Base-by-base conservation (phyloP, 2,329 filamentous ascomycete species). In the Cyphellophora attinorum region DNA sequence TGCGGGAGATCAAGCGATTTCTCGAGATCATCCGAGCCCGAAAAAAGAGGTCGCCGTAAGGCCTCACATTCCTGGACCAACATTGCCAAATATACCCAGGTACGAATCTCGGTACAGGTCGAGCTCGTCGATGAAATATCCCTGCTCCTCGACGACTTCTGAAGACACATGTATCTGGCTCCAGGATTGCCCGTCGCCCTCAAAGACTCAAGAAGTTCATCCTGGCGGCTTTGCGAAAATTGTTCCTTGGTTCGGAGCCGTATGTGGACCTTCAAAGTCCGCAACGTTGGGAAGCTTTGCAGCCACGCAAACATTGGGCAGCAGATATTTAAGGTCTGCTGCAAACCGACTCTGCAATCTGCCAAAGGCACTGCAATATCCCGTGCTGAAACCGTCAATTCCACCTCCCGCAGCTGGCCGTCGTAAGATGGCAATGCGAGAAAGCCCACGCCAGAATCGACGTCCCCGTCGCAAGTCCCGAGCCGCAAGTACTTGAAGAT, bases 1-100 rank as follows among this genome's bases (percentile, higher is more conserved):
- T 94, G 29, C 93, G 88, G 50, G 88, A 96, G 64, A 31, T 91
- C 12, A 85, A 77, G 60, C 14, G 29, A 25, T 8, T n/a, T 25
- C 8, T n/a, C 21, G n/a, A 8, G 21, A 8, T 25, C 21, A 8
- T 25, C n/a, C 21, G 21, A 25, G 21, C 21, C 21, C 21, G 21
- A n/a, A 8, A 25, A 25, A 25, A 25, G 21, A 25, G n/a, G 21
- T 25, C n/a, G n/a, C 21, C 21, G 8, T 8, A 25, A 25, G n/a
- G 21, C 21, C 21, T n/a, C 21, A 25, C 21, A 8, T 8, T 8
- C n/a, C 8, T 8, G 21, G 21, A 25, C 21, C 8, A n/a, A 25
- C 21, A n/a, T 25, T 25, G 21, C 21, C 21, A 8, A 8, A 25
- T 25, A 25, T 8, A n/a, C 21, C 21, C 8, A 25, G 8, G 21